Percentiles rank a stretch among this genome's conserved stretches.
Conservation (phyloP, 2,329 filamentous ascomycete genomes). For the Orbilia brochopaga region DNA sequence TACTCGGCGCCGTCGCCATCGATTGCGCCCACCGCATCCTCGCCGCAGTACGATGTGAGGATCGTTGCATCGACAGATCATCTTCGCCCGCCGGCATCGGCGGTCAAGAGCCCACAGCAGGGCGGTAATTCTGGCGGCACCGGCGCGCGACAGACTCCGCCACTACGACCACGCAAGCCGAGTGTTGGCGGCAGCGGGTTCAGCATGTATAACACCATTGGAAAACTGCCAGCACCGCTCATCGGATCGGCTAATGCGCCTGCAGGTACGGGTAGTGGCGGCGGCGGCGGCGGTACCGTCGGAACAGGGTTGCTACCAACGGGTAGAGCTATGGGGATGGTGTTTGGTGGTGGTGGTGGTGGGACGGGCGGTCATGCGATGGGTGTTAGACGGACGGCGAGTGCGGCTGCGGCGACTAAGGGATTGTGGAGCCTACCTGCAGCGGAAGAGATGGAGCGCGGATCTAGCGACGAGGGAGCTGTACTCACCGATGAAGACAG, state of each 20-base stretch:
- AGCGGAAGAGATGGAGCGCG: conserved; percentile 37
- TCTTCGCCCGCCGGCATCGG: conserved; percentile 60
- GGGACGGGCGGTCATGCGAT: conserved; percentile 32
- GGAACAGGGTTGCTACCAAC: conserved; percentile 21
- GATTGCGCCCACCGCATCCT: conserved; percentile 43
- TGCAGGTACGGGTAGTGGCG: background rate
- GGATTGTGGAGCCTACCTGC: conserved; percentile 37
- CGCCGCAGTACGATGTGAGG: conserved; percentile 69
- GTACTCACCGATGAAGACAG: conserved; percentile 43
- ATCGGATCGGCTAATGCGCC: conserved; percentile 17
- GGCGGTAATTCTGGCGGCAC: background rate
- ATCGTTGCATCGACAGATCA: conserved; percentile 78
- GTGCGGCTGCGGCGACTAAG: conserved; percentile 40
- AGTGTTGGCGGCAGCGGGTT: conserved; percentile 30
- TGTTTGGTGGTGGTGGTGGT: conserved; percentile 25
- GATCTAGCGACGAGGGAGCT: conserved; percentile 43
- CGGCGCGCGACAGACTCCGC: conserved; percentile 12
- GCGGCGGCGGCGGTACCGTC: background rate
- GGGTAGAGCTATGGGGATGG: conserved; percentile 45
- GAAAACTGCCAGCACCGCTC: conserved; percentile 32
- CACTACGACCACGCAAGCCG: conserved; percentile 33
- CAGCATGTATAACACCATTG: conserved; percentile 43
- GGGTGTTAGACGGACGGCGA: conserved; percentile 47
- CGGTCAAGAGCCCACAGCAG: conserved; percentile 16
- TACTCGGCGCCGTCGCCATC: conserved; percentile 58